A percentile compares a stretch with the other conserved stretches of the same genome.
Conservation (phyloP, 371 early-diverging fungal species). For the Coemansia sp. region DNA sequence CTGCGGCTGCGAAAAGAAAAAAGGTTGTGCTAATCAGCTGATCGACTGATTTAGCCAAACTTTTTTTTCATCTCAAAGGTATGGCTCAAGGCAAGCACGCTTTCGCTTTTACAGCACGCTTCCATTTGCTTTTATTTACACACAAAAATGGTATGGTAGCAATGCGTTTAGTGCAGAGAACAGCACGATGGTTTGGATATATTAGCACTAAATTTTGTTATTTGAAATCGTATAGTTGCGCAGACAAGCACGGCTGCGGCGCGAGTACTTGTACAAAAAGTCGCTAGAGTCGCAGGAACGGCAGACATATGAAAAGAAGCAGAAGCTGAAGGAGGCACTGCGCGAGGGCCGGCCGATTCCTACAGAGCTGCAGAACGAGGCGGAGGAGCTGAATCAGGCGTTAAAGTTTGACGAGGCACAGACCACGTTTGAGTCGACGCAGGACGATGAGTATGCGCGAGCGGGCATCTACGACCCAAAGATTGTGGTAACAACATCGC, state of each 20-base stretch:
- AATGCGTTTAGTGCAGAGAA: not conserved
- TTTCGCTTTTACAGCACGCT: too few species aligned
- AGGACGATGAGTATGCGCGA: constrained; percentile 95
- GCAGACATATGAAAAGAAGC: constrained; percentile 88
- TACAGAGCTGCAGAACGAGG: constrained; percentile 76
- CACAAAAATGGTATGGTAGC: not conserved
- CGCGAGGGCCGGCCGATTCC: constrained; percentile 87
- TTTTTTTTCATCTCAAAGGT: constrained; percentile 8
- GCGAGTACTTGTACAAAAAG: constrained; percentile 95
- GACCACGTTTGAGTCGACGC: constrained; percentile 72
- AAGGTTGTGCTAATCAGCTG: not conserved
- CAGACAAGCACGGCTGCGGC: constrained; percentile 41
- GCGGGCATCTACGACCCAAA: constrained; percentile 95
- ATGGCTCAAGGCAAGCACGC: too few species aligned
- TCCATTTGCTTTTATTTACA: not conserved
- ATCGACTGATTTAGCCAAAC: not conserved
- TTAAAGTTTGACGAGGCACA: constrained; percentile 88
- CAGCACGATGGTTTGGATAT: not conserved
- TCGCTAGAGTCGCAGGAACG: constrained; percentile 87
- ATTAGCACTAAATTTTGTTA: too few species aligned
- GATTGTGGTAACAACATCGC: constrained; percentile 95
- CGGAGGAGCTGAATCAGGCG: constrained; percentile 70
- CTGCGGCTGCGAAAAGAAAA: not conserved
- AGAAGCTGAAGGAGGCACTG: constrained; percentile 87
- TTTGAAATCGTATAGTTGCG: constrained; percentile 21